Evolutionary conservation across 1,284 basidiomycete genomes (phyloP), one percentile per base, ranked within the genome.

Genomic region (Volvariella surrecta): DNA sequence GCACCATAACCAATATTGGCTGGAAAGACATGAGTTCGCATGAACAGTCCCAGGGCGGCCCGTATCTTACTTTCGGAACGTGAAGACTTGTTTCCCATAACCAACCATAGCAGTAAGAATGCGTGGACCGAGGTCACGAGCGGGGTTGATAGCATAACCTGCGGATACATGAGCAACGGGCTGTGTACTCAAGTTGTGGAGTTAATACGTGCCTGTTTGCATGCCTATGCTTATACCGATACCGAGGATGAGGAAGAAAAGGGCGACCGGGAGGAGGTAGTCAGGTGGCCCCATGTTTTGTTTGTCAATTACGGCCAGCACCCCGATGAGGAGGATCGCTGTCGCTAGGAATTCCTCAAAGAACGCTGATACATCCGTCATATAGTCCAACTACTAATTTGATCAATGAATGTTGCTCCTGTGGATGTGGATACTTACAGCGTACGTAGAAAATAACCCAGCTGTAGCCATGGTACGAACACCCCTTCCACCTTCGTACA

Each of bases 1-100:
- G 28, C 64, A 64, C 72, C 73, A 75, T 7, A 71, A 45, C 70
- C 71, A 76, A 52, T 74, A 76, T 53, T 68, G 64, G 43, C 59
- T 60, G 28, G 48, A 31, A 45, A 51, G 20, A 37, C 1, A 46
- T 50, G 39, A 48, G 30, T 16, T 18, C 7, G 6, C 1, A 22
- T 6, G 41, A 4, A 20, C 19, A 15, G 22, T 9, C n/a, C 42
- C n/a, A 8, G 18, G 17, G 32, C 24, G 22, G 32, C 21, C 19
- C 28, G 18, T 2, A 3, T 49, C 55, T n/a, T 37, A 57, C 59
- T 56, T 52, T 45, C 55, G 48, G 40, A 54, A 53, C 7, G 50
- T 52, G 40, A 52, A 61, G 3, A 60, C 65, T 37, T 63, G 56
- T 7, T 46, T 52, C 1, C 70, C 69, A 44, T 71, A 73, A 2